Conservation (phyloP, 2,329 filamentous ascomycete genomes). For the Pseudocercospora crystallina region DNA sequence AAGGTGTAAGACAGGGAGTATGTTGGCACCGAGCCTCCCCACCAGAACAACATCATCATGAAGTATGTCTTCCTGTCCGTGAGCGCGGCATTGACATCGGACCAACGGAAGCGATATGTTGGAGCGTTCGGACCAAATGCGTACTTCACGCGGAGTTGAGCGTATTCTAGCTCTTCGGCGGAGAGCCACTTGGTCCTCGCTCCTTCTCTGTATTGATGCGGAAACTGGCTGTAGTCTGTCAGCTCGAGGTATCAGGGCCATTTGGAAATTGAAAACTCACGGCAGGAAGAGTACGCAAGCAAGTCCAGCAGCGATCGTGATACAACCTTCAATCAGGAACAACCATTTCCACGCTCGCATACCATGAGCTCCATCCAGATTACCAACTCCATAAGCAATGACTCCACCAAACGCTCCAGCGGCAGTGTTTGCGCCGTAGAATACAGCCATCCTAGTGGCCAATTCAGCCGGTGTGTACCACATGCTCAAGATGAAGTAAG, state of each 20-base stretch:
- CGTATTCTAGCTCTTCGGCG: constrained; percentile 10
- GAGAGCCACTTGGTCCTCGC: constrained; percentile 8
- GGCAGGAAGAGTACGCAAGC: background rate
- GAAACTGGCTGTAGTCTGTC: constrained; percentile 2
- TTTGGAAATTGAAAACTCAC: background rate
- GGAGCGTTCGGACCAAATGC: constrained; percentile 5
- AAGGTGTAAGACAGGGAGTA: constrained; percentile 6
- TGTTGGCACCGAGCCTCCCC: constrained; percentile 6
- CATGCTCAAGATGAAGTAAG: constrained; percentile 37
- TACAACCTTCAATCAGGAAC: background rate
- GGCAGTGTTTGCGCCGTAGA: constrained; percentile 41
- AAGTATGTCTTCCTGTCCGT: constrained; percentile 9
- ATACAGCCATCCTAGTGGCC: constrained; percentile 39
- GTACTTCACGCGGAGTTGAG: constrained; percentile 9
- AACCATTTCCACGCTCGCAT: background rate
- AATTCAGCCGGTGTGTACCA: constrained; percentile 42
- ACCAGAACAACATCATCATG: constrained; percentile 13
- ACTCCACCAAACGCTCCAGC: constrained; percentile 54
- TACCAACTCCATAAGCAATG: constrained; percentile 52
- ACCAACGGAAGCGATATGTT: constrained; percentile 4
- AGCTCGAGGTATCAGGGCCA: background rate
- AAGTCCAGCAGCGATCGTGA: background rate
- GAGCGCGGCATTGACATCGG: constrained; percentile 2
- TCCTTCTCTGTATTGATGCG: constrained; percentile 7
- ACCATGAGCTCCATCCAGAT: constrained; percentile 35